phyloP scores from a whole-genome alignment of 495 filamentous ascomycete genomes.

The Hypoxylon lienhwacheense region DNA sequence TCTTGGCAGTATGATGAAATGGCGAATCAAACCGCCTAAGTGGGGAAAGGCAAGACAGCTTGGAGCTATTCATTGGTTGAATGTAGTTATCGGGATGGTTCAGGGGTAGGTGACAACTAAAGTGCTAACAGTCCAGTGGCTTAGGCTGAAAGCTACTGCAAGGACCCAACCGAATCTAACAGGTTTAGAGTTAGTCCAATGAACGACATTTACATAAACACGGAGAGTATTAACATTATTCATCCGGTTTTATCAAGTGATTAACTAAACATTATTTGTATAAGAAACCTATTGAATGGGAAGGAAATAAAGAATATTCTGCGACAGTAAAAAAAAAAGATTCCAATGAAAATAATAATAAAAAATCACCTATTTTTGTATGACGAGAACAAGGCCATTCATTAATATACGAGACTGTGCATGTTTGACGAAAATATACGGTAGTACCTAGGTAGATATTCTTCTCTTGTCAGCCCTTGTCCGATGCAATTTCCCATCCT shows the following conservation, averaged over 20 bases:
- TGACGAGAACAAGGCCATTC: too few species aligned
- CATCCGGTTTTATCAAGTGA: not conserved
- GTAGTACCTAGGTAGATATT: constrained; percentile 11
- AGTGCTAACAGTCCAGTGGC: constrained; percentile 1
- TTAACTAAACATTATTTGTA: too few species aligned
- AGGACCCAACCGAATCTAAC: constrained; percentile 20
- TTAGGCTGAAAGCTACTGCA: constrained; percentile 26
- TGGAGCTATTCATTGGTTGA: constrained; percentile 17
- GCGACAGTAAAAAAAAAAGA: not conserved
- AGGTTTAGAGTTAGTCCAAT: constrained; percentile 9
- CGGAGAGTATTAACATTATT: too few species aligned
- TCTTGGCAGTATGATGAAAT: constrained; percentile 1
- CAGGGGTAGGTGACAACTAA: constrained; percentile 7
- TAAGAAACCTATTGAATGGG: too few species aligned
- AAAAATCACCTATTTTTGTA: not conserved
- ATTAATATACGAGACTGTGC: constrained; percentile 11
- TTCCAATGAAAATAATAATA: not conserved
- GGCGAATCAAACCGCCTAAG: constrained; percentile 10
- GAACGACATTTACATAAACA: not conserved
- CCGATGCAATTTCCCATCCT: constrained; percentile 33
- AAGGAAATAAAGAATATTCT: not conserved
- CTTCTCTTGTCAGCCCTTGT: constrained; percentile 24
- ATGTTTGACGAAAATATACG: constrained; percentile 12
- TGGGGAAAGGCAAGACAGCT: constrained; percentile 8
- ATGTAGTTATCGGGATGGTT: constrained; percentile 11